phyloP scores from a whole-genome alignment of 768 basidiomycete genomes.

The Suillus weaverae region DNA sequence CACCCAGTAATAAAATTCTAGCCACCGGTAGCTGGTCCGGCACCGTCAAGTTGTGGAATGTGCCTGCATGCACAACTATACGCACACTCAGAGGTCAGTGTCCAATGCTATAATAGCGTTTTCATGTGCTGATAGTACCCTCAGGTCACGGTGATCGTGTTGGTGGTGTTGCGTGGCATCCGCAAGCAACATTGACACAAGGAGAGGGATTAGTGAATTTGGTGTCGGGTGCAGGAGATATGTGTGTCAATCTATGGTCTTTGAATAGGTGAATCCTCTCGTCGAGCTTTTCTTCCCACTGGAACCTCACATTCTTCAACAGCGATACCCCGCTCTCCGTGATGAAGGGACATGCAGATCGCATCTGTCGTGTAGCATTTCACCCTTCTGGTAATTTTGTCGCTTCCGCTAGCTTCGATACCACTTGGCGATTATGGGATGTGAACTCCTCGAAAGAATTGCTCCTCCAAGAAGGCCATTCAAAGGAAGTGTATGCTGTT shows the following conservation, averaged over 20 bases:
- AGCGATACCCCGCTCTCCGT: slow-evolving; percentile 87
- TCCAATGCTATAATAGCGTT: background rate
- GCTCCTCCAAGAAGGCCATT: slow-evolving; percentile 93
- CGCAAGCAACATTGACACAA: slow-evolving; percentile 79
- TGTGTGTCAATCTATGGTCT: slow-evolving; percentile 85
- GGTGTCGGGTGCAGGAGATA: slow-evolving; percentile 89
- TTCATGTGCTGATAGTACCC: slow-evolving; percentile 13
- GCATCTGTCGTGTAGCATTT: slow-evolving; percentile 92
- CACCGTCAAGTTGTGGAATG: slow-evolving; percentile 91
- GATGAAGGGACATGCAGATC: slow-evolving; percentile 84
- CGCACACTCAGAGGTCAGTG: slow-evolving; percentile 68
- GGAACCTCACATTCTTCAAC: slow-evolving; percentile 9
- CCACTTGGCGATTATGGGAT: slow-evolving; percentile 98
- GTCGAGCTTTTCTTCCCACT: background rate
- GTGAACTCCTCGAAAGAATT: slow-evolving; percentile 78
- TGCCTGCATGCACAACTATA: slow-evolving; percentile 84
- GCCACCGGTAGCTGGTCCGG: slow-evolving; percentile 98
- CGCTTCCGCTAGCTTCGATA: slow-evolving; percentile 95
- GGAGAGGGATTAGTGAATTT: slow-evolving; percentile 70
- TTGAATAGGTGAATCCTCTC: slow-evolving; percentile 60
- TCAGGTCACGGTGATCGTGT: slow-evolving; percentile 87
- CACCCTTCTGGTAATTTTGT: slow-evolving; percentile 95
- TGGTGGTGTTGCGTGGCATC: slow-evolving; percentile 98
- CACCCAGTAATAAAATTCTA: slow-evolving; percentile 85
- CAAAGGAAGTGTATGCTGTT: slow-evolving; percentile 94